Base-by-base conservation (phyloP, 1,284 basidiomycete genomes). In the Rhizoctonia solani region DNA sequence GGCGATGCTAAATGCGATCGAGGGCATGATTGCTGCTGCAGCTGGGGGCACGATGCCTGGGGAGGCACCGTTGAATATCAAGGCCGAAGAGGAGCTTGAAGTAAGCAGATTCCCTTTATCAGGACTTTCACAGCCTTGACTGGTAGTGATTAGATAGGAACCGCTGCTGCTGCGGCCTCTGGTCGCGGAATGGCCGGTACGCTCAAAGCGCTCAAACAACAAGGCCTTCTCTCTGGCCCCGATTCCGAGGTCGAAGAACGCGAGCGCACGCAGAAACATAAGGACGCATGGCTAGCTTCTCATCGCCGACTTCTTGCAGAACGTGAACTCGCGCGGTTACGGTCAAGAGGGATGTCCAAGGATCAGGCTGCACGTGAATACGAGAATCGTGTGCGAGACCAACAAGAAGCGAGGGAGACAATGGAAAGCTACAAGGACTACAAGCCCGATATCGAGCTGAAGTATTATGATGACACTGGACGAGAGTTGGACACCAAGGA, bases 401-500 rank as follows among this genome's bases (percentile, higher is more conserved):
- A 95, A 75, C 89, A 92, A 72, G 95, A 98, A 72, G 91, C 95
- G 6, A 85, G 92, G 44, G 85, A 90, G 29, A 85, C 87, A 50
- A 79, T 95, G 72, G 93, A 97, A 41, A 77, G 86, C 54, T 99
- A 92, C 84, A 91, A 89, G 78, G 85, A 90, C 75, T 99, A 99
- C 82, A 97, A 95, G 78, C 97, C 97, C 1, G 95, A 97, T 77
- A 85, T 99, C 73, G 93, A 96, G 71, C 93, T 99, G 75, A 90
- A 91, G 68, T 99, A 99, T 77, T 90, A 96, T 72, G 97, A 99
- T 76, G 95, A 97, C 77, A 93, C 93, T 75, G 97, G 97, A n/a
- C 83, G 95, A 21, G 77, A 83, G 70, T 81, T 98, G 75, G 92
- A 90, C 25, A 87, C 89, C 34, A 98, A 98, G 81, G 97, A 99